Conservation (phyloP, 2,329 filamentous ascomycete species). For the Sclerotinia spermophila region DNA sequence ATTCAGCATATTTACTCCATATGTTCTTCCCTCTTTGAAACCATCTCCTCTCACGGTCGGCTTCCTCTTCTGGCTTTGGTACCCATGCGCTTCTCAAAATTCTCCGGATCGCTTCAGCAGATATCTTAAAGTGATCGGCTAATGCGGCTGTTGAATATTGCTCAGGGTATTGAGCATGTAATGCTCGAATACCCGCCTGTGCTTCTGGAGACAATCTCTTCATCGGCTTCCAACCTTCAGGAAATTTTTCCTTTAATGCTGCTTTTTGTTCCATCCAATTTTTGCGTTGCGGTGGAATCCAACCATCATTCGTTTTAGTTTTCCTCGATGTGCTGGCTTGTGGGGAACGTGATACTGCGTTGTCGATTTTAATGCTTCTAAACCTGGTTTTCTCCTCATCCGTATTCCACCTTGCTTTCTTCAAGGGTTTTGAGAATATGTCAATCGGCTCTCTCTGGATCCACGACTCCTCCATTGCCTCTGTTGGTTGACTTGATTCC, state of each 20-base stretch:
- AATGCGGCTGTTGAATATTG: conserved; percentile 72
- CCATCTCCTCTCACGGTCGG: conserved; percentile 58
- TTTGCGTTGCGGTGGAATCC: conserved; percentile 40
- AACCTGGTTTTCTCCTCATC: conserved; percentile 5
- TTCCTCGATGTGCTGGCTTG: conserved; percentile 15
- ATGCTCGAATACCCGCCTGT: conserved; percentile 79
- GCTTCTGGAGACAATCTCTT: conserved; percentile 91
- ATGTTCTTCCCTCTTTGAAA: conserved; percentile 56
- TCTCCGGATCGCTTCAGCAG: conserved; percentile 78
- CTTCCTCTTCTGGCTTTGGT: conserved; percentile 54
- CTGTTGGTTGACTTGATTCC: neutral
- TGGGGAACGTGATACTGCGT: conserved; percentile 11
- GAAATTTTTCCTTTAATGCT: conserved; percentile 73
- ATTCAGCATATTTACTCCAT: conserved; percentile 56
- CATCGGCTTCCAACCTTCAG: conserved; percentile 73
- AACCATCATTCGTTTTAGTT: conserved; percentile 21
- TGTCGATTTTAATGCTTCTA: conserved; percentile 16
- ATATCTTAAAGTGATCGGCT: conserved; percentile 77
- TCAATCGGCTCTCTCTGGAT: conserved; percentile 1
- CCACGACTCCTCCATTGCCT: neutral
- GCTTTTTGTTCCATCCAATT: conserved; percentile 74
- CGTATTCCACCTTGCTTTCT: conserved; percentile 9
- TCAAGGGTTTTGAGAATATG: neutral
- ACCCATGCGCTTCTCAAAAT: conserved; percentile 79
- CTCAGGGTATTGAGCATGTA: conserved; percentile 74